A percentile compares a stretch with the other conserved stretches of the same genome.
These are phyloP conservation scores for Metschnikowia rubicola DNA, from an alignment of 805 yeast genomes.

Conservation along the genomic window DNA sequence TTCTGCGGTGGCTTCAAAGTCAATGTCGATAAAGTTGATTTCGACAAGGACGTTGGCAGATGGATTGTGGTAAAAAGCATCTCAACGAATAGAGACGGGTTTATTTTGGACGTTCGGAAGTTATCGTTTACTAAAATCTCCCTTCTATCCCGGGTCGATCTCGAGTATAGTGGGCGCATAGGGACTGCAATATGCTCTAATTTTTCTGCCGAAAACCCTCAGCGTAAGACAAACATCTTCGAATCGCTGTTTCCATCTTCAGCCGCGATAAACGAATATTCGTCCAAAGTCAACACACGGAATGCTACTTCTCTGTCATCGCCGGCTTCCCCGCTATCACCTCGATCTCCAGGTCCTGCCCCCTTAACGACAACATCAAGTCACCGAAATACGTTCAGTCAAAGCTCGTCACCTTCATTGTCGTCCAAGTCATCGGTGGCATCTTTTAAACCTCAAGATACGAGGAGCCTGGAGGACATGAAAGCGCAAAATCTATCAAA, in stretches of 20 bases:
- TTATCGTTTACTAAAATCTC: slow-evolving; percentile 46
- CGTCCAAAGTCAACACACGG: neutral
- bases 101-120: slow-evolving; percentile 53
- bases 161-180: slow-evolving; percentile 24
- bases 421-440: neutral
- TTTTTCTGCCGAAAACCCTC: neutral
- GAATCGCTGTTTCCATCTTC: slow-evolving; percentile 1
- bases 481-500: too few relatives aligned
- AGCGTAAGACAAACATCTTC: neutral
- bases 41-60: slow-evolving; percentile 23
- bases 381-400: neutral
- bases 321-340: neutral
- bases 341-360: neutral
- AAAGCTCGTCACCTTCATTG: neutral
- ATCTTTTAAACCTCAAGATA: neutral
- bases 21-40: slow-evolving; percentile 21
- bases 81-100: slow-evolving; percentile 50
- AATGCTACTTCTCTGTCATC: neutral
- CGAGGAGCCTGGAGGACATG: too few relatives aligned
- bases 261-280: neutral
- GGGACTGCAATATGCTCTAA: slow-evolving; percentile 28
- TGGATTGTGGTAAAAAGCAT: slow-evolving; percentile 44
- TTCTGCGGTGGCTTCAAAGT: slow-evolving; percentile 68
- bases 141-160: slow-evolving; percentile 20
- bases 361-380: neutral